phyloP scores from a whole-genome alignment of 768 basidiomycete genomes.

The Hypholoma fasciculare region DNA sequence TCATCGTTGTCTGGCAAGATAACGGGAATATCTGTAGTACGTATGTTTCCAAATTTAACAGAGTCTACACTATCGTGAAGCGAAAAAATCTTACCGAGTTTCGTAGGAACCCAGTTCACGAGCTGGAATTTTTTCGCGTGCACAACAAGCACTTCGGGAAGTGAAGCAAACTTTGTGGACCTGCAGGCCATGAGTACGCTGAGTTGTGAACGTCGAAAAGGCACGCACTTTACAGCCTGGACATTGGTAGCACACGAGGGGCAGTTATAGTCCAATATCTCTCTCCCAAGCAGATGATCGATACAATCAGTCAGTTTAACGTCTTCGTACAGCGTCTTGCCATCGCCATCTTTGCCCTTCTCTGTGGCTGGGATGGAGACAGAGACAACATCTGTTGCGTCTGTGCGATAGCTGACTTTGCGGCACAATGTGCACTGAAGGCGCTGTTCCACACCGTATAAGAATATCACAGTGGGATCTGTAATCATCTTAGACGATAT shows the following conservation, averaged over 20 bases:
- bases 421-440: conserved; percentile 80
- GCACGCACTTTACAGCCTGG: conserved; percentile 67
- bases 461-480: conserved; percentile 78
- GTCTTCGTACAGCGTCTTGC: conserved; percentile 61
- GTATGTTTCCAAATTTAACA: neutral
- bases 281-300: conserved; percentile 53
- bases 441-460: conserved; percentile 84
- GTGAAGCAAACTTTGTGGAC: conserved; percentile 75
- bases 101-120: conserved; percentile 95
- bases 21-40: conserved; percentile 75
- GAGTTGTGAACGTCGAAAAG: neutral
- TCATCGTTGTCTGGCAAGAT: conserved; percentile 58
- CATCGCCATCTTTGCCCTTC: conserved; percentile 54
- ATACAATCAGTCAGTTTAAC: conserved; percentile 66
- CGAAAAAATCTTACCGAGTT: conserved; percentile 64
- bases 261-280: conserved; percentile 81
- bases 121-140: conserved; percentile 95
- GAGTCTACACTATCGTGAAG: neutral
- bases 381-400: conserved; percentile 75
- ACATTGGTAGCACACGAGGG: conserved; percentile 71
- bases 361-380: conserved; percentile 74
- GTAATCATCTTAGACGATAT: neutral
- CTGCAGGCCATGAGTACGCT: conserved; percentile 36
- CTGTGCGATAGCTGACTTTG: conserved; percentile 81
- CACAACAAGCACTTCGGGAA: conserved; percentile 86